Base-by-base conservation (phyloP, 345 rosid genomes). In the Gossypium mustelinum region DNA sequence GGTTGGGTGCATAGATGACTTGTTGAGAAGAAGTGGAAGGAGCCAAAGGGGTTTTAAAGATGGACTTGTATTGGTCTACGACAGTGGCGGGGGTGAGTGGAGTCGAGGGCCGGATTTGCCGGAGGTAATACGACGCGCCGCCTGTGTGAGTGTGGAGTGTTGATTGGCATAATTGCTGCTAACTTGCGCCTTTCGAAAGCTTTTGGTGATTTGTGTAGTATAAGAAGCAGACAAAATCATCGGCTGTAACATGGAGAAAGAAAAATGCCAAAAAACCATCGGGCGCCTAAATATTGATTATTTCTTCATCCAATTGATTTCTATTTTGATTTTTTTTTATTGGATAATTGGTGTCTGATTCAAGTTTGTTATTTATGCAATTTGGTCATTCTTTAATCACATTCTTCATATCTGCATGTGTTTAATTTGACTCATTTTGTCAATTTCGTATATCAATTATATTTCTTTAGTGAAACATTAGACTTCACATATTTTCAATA, bases 11-110 rank as follows among this genome's bases (percentile, higher is more conserved):
- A 87, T 90, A 3, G 97, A 93, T 64, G 97, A 93, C 79, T 80
- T 91, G 82, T 80, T 93, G 45, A 78, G 97, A 83, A 78, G 98
- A 27, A 87, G 97, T 39, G 91, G 92, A 64, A 86, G 98, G 83
- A 84, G 82, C 55, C 47, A 73, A 52, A 75, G 93, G 34, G 97
- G 94, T 6, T 47, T 84, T 11, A 81, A 81, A 68, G 91, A 86
- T 69, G 87, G 91, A 57, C 81, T 92, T 59, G 92, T 94, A 66
- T 74, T 91, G 87, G 65, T 92, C 12, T 92, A 88, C 52, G 88
- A 94, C 50, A 80, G 85, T 51, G 78, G 9, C 57, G 73, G 66
- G 20, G 90, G 85, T 12, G 91, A 89, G 74, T 94, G 98, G 98
- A 82, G 84, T 43, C 86, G 98, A 64, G 94, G 83, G 59, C 85